Conservation (phyloP, 169 alveolate genomes). For the Plasmodium ovale region DNA sequence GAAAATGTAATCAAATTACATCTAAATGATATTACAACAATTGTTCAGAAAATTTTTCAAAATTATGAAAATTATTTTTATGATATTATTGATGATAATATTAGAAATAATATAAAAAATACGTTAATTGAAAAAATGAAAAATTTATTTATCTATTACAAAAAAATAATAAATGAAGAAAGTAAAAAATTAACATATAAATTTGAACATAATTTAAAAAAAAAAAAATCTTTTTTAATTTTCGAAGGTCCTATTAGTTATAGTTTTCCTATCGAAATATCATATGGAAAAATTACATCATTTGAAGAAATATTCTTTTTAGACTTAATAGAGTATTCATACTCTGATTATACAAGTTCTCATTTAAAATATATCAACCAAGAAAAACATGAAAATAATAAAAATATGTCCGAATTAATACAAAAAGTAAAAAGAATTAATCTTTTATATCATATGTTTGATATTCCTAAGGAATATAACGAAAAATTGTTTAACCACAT, state of each 20-base stretch:
- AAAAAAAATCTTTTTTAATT: constrained; percentile 54
- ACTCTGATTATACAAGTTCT: constrained; percentile 45
- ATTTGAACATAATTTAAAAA: constrained; percentile 24
- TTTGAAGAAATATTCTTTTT: constrained; percentile 54
- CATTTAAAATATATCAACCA: neutral
- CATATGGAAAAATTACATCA: constrained; percentile 37
- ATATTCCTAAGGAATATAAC: constrained; percentile 51
- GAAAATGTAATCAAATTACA: constrained; percentile 28
- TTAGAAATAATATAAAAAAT: constrained; percentile 17
- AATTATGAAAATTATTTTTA: constrained; percentile 40
- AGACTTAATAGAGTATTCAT: constrained; percentile 49
- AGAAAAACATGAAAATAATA: neutral
- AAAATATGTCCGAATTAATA: constrained; percentile 13
- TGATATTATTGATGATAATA: constrained; percentile 52
- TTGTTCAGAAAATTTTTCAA: constrained; percentile 26
- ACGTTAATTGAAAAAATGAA: constrained; percentile 57
- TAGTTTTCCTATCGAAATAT: constrained; percentile 51
- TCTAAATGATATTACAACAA: constrained; percentile 9
- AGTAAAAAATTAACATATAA: constrained; percentile 29
- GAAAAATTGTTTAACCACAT: constrained; percentile 43
- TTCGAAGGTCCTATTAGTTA: constrained; percentile 38
- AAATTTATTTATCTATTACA: constrained; percentile 44
- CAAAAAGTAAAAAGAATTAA: constrained; percentile 23
- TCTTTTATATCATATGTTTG: constrained; percentile 44
- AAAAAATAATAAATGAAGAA: constrained; percentile 35